Base-by-base conservation (phyloP, 2,329 filamentous ascomycete genomes). In the Endoconidiophora laricicola region DNA sequence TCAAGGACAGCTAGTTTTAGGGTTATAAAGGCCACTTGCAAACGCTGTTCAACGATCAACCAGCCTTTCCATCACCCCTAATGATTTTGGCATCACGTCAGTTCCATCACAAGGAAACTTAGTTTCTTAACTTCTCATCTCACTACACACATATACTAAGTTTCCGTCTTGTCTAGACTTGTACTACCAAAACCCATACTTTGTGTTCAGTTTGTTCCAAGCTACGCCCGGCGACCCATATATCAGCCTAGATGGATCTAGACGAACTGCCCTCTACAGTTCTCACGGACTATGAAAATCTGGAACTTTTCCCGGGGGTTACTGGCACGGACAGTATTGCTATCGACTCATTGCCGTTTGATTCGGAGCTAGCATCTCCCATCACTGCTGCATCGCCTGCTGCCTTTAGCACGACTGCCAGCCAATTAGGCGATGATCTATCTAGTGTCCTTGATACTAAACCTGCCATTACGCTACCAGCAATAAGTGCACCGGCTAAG, bases 391-490 rank as follows among this genome's bases (percentile, higher is more conserved):
- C 43, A 12, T 45, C 46, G 12, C 50, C 46, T 14, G 37, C 44
- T 46, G 24, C 43, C 9, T 39, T 47, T 40, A 47, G 47, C 42
- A 36, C 47, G n/a, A 42, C 47, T 5, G 41, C 48, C 12, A 49
- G 48, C 22, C 36, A 44, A 26, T 29, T 43, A 9, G 43, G 46
- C 33, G 46, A 50, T 9, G 49, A 54, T 22, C 24, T 46, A 20
- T 22, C 45, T 12, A 39, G 37, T 16, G 36, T 51, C 22, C 20
- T 57, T 37, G 44, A 57, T 23, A 46, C 58, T 22, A 58, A 57
- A 52, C 60, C 58, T 54, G 60, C 59, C 23, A 58, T 59, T 29
- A 61, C 62, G 54, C 62, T 62, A 54, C 55, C 58, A 14, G 29
- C 58, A 2, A 36, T 33, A n/a, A 22, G 14, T 14, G 43, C 59